phyloP scores from a whole-genome alignment of 2,329 filamentous ascomycete species.

The Neonectria magnoliae region DNA sequence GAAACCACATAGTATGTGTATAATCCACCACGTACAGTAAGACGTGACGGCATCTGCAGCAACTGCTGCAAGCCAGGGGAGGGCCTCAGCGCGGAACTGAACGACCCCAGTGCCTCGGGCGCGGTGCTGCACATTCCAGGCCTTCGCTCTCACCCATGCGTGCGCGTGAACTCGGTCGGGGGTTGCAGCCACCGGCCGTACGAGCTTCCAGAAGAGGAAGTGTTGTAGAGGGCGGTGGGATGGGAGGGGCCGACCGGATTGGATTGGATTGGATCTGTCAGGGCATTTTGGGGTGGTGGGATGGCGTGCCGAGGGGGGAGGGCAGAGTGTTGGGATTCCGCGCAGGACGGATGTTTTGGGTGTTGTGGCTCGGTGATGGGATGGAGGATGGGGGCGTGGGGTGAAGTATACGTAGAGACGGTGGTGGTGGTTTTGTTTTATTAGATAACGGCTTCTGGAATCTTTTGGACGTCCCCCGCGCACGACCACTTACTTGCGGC shows the following conservation, averaged over 20 bases:
- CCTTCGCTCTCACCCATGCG: neutral
- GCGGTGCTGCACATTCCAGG: neutral
- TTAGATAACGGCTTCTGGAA: conserved; percentile 16
- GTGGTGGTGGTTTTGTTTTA: conserved; percentile 3
- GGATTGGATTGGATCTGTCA: conserved; percentile 24
- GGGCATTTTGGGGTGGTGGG: conserved; percentile 4
- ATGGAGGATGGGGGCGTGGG: conserved; percentile 19
- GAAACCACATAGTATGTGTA: neutral
- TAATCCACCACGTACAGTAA: neutral
- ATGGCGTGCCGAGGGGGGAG: neutral
- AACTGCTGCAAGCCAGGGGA: neutral
- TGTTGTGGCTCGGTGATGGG: conserved; percentile 23
- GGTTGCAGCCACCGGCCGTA: conserved; percentile 4
- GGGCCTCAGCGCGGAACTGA: neutral
- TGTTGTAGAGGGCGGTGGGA: neutral
- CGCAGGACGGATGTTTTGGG: conserved; percentile 16
- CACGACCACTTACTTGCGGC: neutral
- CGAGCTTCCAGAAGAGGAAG: conserved; percentile 22
- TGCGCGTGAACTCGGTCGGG: conserved; percentile 1
- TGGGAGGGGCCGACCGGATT: conserved; percentile 12
- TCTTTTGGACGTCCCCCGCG: conserved; percentile 8
- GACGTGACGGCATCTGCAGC: conserved; percentile 2
- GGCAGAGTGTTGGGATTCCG: conserved; percentile 13
- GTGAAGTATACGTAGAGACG: conserved; percentile 26
- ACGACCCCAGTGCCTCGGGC: neutral